Evolutionary conservation across 164 flowering plant species (phyloP), one percentile per base, ranked within the genome.

Genomic region (Malania oleifera): DNA sequence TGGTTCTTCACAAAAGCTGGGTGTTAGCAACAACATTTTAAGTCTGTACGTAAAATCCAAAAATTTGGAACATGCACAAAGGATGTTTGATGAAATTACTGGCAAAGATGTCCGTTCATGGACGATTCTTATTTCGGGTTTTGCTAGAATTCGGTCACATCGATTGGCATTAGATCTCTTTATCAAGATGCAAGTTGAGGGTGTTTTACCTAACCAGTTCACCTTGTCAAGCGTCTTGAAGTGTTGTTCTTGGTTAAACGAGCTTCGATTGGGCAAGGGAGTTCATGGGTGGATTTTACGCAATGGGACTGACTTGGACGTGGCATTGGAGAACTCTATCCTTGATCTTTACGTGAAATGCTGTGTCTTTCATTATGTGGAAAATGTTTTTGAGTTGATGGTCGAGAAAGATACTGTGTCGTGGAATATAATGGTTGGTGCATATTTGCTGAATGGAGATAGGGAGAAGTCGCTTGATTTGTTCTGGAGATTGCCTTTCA

Each of bases 261-360:
- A 74, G 55, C 64, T 76, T 2, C 35, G 38, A 9, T 51, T 57
- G 23, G 91, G 95, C 26, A 68, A 73, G 66, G 66, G 26, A 55
- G 54, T 83, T 69, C 95, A 87, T 64, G 95, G 86, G 34, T 83
- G 86, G 91, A 70, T 82, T 14, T 12, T 89, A 24, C 29, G 63
- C 6, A 70, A 65, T 59, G 81, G 76, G 68, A 43, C 79, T 55
- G 75, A 18, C 7, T 41, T 70, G 14, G 91, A 86, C 71, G 67
- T 61, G 27, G 70, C 73, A 26, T 70, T 83, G 55, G 70, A 52
- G 54, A 87, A 87, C 61, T 74, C 87, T 3, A 46, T 90, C 18
- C 73, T 85, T 50, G 82, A 80, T 56, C 54, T 77, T 54, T 87
- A 83, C 67, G 77, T 75, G 10, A 90, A 90, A 64, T 72, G 66